Conservation (phyloP, 2,329 filamentous ascomycete genomes). For the Calonectria pteridis region DNA sequence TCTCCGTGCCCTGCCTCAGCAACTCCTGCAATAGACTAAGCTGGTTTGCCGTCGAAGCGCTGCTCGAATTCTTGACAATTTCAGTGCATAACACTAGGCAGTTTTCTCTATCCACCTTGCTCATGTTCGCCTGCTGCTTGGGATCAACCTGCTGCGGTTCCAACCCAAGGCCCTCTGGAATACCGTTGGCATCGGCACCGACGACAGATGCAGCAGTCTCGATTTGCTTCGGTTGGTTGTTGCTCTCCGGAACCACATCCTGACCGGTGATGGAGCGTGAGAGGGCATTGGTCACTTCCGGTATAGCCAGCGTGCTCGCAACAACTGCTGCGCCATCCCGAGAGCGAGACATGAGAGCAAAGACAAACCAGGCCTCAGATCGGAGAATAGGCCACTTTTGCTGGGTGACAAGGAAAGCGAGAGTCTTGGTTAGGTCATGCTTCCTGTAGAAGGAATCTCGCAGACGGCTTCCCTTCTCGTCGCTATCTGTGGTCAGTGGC, state of each 20-base stretch:
- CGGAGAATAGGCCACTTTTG: slow-evolving; percentile 69
- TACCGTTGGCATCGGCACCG: slow-evolving; percentile 26
- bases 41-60: slow-evolving; percentile 55
- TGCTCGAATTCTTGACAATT: slow-evolving; percentile 60
- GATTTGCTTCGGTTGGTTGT: slow-evolving; percentile 34
- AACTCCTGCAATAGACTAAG: slow-evolving; percentile 60
- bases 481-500: not conserved
- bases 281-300: slow-evolving; percentile 59
- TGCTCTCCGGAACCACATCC: slow-evolving; percentile 30
- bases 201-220: slow-evolving; percentile 29
- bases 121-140: slow-evolving; percentile 58
- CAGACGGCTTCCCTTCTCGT: slow-evolving; percentile 32
- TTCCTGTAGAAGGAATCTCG: slow-evolving; percentile 58
- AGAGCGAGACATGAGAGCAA: slow-evolving; percentile 70
- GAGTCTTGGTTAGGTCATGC: slow-evolving; percentile 57
- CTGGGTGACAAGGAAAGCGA: slow-evolving; percentile 68
- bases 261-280: slow-evolving; percentile 63
- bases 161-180: slow-evolving; percentile 53
- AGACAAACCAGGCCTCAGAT: slow-evolving; percentile 72
- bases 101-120: slow-evolving; percentile 70
- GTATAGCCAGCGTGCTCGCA: slow-evolving; percentile 55
- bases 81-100: slow-evolving; percentile 70
- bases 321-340: slow-evolving; percentile 62
- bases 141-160: slow-evolving; percentile 63
- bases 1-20: slow-evolving; percentile 62